Evolutionary conservation across 1,284 basidiomycete genomes (phyloP).

Genomic region (Fomitopsis palustris): DNA sequence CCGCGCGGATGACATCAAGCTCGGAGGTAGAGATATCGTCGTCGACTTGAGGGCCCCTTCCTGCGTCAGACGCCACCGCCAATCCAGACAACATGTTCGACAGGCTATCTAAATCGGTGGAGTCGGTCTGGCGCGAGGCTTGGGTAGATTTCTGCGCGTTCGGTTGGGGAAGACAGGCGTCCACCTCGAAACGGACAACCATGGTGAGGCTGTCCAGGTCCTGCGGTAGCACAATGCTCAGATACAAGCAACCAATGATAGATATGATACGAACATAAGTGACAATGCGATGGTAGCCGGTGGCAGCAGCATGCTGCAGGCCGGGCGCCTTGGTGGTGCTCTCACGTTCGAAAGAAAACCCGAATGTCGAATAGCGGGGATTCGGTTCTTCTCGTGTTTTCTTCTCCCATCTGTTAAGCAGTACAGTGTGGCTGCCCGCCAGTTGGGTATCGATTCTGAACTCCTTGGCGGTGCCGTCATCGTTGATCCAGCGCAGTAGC

Average conservation of each 20-base stretch:
- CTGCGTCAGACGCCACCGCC: slow-evolving; percentile 19
- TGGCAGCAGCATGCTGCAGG: slow-evolving; percentile 32
- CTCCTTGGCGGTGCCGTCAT: slow-evolving; percentile 28
- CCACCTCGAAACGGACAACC: slow-evolving; percentile 31
- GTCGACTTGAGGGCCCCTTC: not conserved
- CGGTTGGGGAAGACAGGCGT: slow-evolving; percentile 21
- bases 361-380: slow-evolving; percentile 30
- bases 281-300: slow-evolving; percentile 50
- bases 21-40: slow-evolving; percentile 6
- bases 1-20: slow-evolving; percentile 36
- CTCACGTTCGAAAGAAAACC: slow-evolving; percentile 47
- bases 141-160: not conserved
- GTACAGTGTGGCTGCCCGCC: slow-evolving; percentile 45
- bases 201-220: slow-evolving; percentile 27
- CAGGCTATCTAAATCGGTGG: slow-evolving; percentile 29
- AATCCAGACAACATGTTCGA: slow-evolving; percentile 27
- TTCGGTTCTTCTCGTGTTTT: slow-evolving; percentile 10
- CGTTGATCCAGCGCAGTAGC: slow-evolving; percentile 49
- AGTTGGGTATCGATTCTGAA: slow-evolving; percentile 59
- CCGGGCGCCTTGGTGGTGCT: slow-evolving; percentile 39
- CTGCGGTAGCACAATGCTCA: slow-evolving; percentile 6
- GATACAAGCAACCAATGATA: not conserved
- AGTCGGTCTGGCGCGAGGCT: not conserved
- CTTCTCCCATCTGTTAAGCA: slow-evolving; percentile 40
- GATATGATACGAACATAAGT: slow-evolving; percentile 39